A percentile compares a stretch with the other conserved stretches of the same genome.
phyloP scores from a whole-genome alignment of 192 early-diverging fungal species.

The Coemansia sp. region DNA sequence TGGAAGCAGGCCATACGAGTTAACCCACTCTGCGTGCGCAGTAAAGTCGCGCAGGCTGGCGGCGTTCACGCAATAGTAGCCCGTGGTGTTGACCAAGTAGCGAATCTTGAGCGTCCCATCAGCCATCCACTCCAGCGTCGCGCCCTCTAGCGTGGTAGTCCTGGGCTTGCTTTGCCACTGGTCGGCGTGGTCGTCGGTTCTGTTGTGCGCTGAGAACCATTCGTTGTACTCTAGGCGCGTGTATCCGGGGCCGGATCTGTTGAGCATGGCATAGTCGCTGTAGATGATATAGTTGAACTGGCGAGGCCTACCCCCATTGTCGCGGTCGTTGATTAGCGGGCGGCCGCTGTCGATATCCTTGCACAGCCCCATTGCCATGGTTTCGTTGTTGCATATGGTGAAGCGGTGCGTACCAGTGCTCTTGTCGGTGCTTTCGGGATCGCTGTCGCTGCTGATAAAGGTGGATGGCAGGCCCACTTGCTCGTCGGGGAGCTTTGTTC shows the following conservation, averaged over 20 bases:
- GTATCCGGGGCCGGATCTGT: slow-evolving; percentile 36
- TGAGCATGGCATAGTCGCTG: slow-evolving; percentile 51
- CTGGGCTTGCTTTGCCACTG: slow-evolving; percentile 32
- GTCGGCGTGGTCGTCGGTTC: slow-evolving; percentile 30
- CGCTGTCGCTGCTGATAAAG: slow-evolving; percentile 18
- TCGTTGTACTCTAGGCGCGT: slow-evolving; percentile 35
- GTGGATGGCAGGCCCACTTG: slow-evolving; percentile 19
- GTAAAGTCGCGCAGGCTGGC: slow-evolving; percentile 51
- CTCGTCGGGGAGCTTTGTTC: slow-evolving; percentile 34
- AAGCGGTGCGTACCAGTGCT: slow-evolving; percentile 27
- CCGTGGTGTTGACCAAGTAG: slow-evolving; percentile 76
- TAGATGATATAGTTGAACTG: slow-evolving; percentile 40
- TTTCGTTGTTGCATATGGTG: slow-evolving; percentile 57
- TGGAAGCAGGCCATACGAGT: slow-evolving; percentile 84
- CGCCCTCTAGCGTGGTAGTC: slow-evolving; percentile 32
- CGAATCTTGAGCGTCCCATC: slow-evolving; percentile 46
- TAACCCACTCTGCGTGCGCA: slow-evolving; percentile 68
- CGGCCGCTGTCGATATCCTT: slow-evolving; percentile 55
- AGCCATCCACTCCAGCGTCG: slow-evolving; percentile 42
- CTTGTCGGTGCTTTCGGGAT: slow-evolving; percentile 2
- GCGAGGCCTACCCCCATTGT: slow-evolving; percentile 33
- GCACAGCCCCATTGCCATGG: slow-evolving; percentile 61
- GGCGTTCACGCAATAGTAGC: slow-evolving; percentile 81
- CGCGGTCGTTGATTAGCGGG: slow-evolving; percentile 60
- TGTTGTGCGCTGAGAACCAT: slow-evolving; percentile 26